Base-by-base conservation (phyloP, 2,329 filamentous ascomycete genomes). In the Arachnopeziza araneosa region DNA sequence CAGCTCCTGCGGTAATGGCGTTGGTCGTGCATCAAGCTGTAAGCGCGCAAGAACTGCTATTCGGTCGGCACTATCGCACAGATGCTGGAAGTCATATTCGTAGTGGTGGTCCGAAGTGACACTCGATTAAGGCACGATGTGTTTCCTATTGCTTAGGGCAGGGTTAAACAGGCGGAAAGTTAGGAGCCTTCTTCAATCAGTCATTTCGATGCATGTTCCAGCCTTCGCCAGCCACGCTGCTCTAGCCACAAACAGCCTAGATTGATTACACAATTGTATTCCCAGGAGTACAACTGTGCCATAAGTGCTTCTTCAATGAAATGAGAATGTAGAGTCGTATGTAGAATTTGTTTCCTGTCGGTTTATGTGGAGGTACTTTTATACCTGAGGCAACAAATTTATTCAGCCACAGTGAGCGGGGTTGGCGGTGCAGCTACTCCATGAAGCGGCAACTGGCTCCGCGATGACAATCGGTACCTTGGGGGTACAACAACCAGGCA, bases 1-100 rank as follows among this genome's bases (percentile, higher is more conserved):
- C 60, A 67, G 57, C 57, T 63, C 62, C 61, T 50, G 60, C 60
- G 62, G 58, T 54, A 60, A 64, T 56, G 22, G 23, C 57, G 59
- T 62, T 54, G n/a, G 56, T 62, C 54, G 57, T 63, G 48, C 60
- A 64, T 59, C 48, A 59, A 32, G 30, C 58, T 59, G 52, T 24
- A 64, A 64, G 62, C 59, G 59, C 55, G 54, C 55, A 64, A 63
- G 50, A 60, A 59, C 55, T 10, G 57, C 61, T 49, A 60, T 50
- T 60, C 57, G 54, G 54, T 60, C 50, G 49, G 51, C 14, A 21
- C 14, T 24, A 55, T 32, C 30, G 58, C 58, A 55, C 23, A 50
- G 56, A 62, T 55, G 50, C 55, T 58, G 57, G 60, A 62, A 62
- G 52, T 36, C 32, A 64, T 62, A 59, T 55, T 32, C 50, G 56